Evolutionary conservation across 2,329 filamentous ascomycete species (phyloP).

Genomic region (Sporothrix globosa): DNA sequence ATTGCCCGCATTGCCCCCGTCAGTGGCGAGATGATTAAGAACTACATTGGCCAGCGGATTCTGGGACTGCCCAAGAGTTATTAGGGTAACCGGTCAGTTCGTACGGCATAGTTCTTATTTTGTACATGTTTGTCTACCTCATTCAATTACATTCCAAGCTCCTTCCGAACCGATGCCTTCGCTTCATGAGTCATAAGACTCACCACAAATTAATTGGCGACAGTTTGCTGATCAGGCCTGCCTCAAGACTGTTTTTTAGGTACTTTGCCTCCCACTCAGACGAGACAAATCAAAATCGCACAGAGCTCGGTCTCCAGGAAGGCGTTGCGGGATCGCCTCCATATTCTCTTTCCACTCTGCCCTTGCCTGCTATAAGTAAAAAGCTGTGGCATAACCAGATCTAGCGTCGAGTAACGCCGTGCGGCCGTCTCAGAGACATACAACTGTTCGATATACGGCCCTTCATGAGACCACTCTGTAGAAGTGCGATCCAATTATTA

Average conservation of each 20-base stretch:
- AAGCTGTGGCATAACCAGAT: neutral
- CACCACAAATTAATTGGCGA: too few species aligned
- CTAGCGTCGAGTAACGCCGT: neutral
- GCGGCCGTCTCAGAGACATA: neutral
- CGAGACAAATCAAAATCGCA: neutral
- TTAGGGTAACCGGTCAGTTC: constrained; percentile 43
- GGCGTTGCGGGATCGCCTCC: neutral
- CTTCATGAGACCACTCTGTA: neutral
- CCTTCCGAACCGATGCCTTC: neutral
- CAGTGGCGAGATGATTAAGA: constrained; percentile 74
- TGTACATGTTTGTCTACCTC: neutral
- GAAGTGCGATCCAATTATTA: neutral
- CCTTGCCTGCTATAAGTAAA: neutral
- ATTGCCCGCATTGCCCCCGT: constrained; percentile 67
- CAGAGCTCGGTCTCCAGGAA: neutral
- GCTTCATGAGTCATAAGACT: too few species aligned
- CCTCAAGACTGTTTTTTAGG: neutral
- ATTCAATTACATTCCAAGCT: neutral
- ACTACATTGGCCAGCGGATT: constrained; percentile 70
- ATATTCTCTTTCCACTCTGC: neutral
- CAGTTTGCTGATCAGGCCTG: neutral
- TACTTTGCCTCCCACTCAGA: neutral
- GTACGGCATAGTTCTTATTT: neutral
- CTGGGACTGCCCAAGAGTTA: constrained; percentile 70
- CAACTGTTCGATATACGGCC: neutral